Conservation (phyloP, 768 basidiomycete species). For the Lactarius evosmus region DNA sequence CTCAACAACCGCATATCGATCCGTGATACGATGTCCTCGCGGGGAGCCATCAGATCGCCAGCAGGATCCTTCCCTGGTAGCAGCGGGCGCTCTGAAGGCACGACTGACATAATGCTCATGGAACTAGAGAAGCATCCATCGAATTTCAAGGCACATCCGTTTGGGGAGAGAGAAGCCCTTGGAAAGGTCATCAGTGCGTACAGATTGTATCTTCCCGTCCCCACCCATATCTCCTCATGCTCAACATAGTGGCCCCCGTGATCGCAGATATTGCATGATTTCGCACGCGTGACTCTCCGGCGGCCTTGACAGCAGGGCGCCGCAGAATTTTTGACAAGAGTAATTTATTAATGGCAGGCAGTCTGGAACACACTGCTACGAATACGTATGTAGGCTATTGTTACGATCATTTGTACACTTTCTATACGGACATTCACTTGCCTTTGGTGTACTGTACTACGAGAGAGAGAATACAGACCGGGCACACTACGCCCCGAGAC, state of each 20-base stretch:
- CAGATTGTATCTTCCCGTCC: not conserved
- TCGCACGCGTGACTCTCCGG: not conserved
- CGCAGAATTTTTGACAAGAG: not conserved
- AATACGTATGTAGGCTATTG: too few species aligned
- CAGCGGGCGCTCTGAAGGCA: not conserved
- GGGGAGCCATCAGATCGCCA: not conserved
- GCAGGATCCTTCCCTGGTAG: not conserved
- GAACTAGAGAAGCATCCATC: not conserved
- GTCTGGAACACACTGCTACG: too few species aligned
- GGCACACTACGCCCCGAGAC: too few species aligned
- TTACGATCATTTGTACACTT: not conserved
- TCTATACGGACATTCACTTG: not conserved
- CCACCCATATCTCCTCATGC: not conserved
- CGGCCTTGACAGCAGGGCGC: not conserved
- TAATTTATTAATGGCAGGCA: not conserved
- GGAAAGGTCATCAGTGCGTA: slow-evolving; percentile 3
- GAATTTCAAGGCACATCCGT: not conserved
- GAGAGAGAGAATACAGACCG: too few species aligned
- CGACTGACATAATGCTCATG: not conserved
- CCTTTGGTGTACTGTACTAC: not conserved
- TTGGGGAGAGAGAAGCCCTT: not conserved
- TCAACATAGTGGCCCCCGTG: not conserved
- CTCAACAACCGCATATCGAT: slow-evolving; percentile 28
- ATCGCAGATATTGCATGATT: slow-evolving; percentile 5
- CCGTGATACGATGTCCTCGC: not conserved